phyloP scores from a whole-genome alignment of 164 flowering plant species.

The Chimonanthus salicifolius region DNA sequence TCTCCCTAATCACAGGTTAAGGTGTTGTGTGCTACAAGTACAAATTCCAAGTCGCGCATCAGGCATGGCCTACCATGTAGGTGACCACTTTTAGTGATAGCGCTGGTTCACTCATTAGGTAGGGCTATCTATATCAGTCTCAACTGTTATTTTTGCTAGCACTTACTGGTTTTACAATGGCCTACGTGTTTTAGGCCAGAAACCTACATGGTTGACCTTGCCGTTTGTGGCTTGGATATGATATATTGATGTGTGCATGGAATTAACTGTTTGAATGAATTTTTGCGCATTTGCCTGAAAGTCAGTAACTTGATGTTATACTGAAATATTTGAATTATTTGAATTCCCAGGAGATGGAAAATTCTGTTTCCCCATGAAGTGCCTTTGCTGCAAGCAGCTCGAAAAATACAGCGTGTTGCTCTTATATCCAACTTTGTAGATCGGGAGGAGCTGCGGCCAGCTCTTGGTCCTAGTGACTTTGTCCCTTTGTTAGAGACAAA shows the following conservation, averaged over 20 bases:
- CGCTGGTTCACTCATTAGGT: background rate
- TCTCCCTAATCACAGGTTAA: background rate
- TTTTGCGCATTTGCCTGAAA: too few relatives aligned
- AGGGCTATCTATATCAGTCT: background rate
- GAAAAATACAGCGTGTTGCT: slow-evolving; percentile 49
- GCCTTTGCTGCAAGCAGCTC: slow-evolving; percentile 55
- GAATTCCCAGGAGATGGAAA: slow-evolving; percentile 79
- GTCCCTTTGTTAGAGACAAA: slow-evolving; percentile 20
- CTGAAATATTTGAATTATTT: background rate
- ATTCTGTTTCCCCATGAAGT: slow-evolving; percentile 65
- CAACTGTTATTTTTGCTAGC: background rate
- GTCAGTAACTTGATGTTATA: background rate
- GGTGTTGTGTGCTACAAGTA: background rate
- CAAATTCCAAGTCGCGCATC: background rate
- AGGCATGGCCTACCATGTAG: background rate
- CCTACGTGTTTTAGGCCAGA: background rate
- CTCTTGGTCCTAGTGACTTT: slow-evolving; percentile 63
- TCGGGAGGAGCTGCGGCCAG: slow-evolving; percentile 69
- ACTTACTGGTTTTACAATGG: background rate
- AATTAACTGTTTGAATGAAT: background rate
- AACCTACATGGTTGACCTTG: background rate
- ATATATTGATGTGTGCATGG: background rate
- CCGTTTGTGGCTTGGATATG: background rate
- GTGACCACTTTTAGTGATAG: background rate
- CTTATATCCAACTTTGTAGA: slow-evolving; percentile 85